Evolutionary conservation across 257 asterid species (phyloP).

Genomic region (Penstemon davidsonii): DNA sequence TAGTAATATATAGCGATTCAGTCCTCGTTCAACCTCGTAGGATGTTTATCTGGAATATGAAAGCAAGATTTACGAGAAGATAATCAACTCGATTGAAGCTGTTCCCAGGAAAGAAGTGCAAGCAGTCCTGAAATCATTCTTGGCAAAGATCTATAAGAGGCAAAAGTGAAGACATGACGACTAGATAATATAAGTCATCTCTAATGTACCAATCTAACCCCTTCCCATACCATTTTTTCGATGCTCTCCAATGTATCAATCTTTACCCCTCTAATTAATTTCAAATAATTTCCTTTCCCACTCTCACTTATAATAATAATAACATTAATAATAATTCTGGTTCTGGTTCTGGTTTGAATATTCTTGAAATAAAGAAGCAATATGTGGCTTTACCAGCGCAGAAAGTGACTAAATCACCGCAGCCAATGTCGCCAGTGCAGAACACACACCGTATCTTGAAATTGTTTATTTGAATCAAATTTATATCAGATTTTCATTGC

Average conservation of each 20-base stretch:
- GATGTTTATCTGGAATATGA: constrained; percentile 60
- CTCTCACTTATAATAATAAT: background rate
- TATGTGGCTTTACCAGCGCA: background rate
- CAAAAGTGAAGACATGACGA: constrained; percentile 48
- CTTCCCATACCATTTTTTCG: too few relatives aligned
- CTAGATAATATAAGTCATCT: too few relatives aligned
- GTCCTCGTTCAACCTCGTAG: constrained; percentile 18
- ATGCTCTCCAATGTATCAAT: background rate
- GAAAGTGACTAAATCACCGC: too few relatives aligned
- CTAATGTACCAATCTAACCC: too few relatives aligned
- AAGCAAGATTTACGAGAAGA: constrained; percentile 61
- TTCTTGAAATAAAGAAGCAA: constrained; percentile 21
- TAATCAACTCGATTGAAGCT: constrained; percentile 71
- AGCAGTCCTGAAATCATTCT: constrained; percentile 78
- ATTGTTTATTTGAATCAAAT: too few relatives aligned
- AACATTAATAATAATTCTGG: background rate
- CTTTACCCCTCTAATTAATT: background rate
- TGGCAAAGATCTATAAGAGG: constrained; percentile 94
- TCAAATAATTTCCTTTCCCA: background rate
- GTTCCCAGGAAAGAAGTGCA: constrained; percentile 87
- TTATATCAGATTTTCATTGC: too few relatives aligned
- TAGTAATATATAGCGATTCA: too few relatives aligned
- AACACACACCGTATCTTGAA: too few relatives aligned
- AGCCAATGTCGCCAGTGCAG: too few relatives aligned
- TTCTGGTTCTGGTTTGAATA: constrained; percentile 1